A percentile compares a stretch with the other conserved stretches of the same genome.
phyloP scores from a whole-genome alignment of 208 protist genomes.

The Leptomonas pyrrhocoris region DNA sequence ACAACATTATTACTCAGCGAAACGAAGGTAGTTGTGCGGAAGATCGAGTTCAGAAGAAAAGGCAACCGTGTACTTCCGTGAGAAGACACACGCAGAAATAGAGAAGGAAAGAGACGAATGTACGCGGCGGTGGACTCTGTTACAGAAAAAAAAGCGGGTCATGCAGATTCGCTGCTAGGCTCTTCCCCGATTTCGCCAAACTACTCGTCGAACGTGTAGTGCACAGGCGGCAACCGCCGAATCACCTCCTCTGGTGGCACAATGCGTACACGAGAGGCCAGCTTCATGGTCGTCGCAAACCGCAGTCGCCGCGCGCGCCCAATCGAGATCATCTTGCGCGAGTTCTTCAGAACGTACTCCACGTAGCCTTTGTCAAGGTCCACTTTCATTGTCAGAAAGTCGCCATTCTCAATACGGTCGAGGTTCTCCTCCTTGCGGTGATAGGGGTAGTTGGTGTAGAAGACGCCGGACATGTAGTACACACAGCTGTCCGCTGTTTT shows the following conservation, averaged over 20 bases:
- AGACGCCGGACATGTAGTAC: slow-evolving; percentile 94
- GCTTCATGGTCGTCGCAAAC: slow-evolving; percentile 87
- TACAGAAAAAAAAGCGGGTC: background rate
- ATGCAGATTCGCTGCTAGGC: too few species aligned
- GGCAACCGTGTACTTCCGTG: too few species aligned
- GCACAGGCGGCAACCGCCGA: slow-evolving; percentile 20
- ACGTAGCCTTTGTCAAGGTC: slow-evolving; percentile 86
- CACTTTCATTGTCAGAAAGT: slow-evolving; percentile 76
- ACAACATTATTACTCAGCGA: too few species aligned
- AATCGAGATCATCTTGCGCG: slow-evolving; percentile 78
- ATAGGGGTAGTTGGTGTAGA: slow-evolving; percentile 91
- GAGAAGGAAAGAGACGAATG: slow-evolving; percentile 18
- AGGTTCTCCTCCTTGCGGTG: slow-evolving; percentile 90
- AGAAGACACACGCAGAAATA: background rate
- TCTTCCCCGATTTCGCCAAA: too few species aligned
- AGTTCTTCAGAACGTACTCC: slow-evolving; percentile 79
- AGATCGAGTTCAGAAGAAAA: too few species aligned
- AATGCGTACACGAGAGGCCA: slow-evolving; percentile 74
- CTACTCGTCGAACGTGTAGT: slow-evolving; percentile 38
- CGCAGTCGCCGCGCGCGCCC: slow-evolving; percentile 66
- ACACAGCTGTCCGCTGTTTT: slow-evolving; percentile 86
- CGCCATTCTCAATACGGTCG: slow-evolving; percentile 66
- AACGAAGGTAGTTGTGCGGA: too few species aligned
- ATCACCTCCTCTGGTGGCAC: slow-evolving; percentile 64
- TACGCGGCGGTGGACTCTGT: too few species aligned